Base-by-base conservation (phyloP, 176 grass and related monocot genomes). In the Ensete ventricosum region DNA sequence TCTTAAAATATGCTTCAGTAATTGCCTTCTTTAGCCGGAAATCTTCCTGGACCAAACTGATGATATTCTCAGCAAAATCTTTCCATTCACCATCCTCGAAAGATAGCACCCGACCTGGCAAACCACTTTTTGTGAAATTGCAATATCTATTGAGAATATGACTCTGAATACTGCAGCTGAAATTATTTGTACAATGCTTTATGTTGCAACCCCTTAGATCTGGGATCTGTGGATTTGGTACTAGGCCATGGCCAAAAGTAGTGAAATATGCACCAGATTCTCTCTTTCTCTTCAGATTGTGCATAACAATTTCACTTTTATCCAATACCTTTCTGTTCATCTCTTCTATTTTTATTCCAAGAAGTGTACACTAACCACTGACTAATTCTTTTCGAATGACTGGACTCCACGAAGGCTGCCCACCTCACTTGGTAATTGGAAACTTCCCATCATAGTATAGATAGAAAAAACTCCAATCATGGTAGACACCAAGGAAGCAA, bases 21-120 rank as follows among this genome's bases (percentile, higher is more conserved):
- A 97, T 91, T 64, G 80, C 62, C 77, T 85, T 97, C 82, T 88
- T 92, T 63, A 52, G 81, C 52, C 54, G 81, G 85, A 93, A 97
- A 84, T 90, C 82, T 67, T 52, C 59, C 82, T 73, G 79, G 53
- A 84, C 85, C 81, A 85, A 67, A 58, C 82, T 90, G 60, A 93
- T 77, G 13, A 97, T 97, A 59, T 84, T 58, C 62, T 85, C 77
- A 71, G 90, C 88, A 78, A 97, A 79, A 57, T 93, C 83, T 80
- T 86, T 85, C 93, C 93, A 97, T 43, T 70, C 58, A 80, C 75
- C 85, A 77, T 85, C 76, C 79, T 97, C 79, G 26, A 85, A 83
- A 66, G 84, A 80, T 57, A 97, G 55, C 74, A 97, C 83, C 19
- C 82, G 90, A 67, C 76, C 81, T 2, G 90, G 93, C 43, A 71